phyloP scores from a whole-genome alignment of 805 yeast genomes.

The Lachancea dasiensis region DNA sequence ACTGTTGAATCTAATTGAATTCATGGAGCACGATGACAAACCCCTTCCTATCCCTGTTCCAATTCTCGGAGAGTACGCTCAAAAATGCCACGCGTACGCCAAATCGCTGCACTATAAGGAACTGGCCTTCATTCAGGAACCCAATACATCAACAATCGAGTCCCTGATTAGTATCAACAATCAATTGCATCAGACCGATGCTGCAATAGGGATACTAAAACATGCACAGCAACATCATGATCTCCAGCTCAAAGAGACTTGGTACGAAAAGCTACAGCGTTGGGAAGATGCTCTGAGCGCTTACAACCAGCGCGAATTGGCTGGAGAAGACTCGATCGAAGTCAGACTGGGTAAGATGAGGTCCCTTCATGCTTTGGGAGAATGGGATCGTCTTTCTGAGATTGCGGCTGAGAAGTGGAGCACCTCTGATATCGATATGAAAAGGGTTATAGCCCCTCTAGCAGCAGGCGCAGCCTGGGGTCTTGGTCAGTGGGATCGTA shows the following conservation, averaged over 20 bases:
- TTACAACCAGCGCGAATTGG: constrained; percentile 68
- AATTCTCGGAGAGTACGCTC: constrained; percentile 87
- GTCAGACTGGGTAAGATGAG: constrained; percentile 97
- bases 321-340: constrained; percentile 60
- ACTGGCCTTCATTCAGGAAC: constrained; percentile 88
- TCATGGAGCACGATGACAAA: constrained; percentile 95
- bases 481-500: constrained; percentile 90
- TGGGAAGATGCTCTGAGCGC: constrained; percentile 98
- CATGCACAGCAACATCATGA: constrained; percentile 91
- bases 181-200: constrained; percentile 92
- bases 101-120: constrained; percentile 96
- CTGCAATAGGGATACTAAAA: constrained; percentile 93
- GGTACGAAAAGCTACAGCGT: constrained; percentile 94
- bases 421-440: constrained; percentile 60
- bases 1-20: constrained; percentile 83
- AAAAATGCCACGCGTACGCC: constrained; percentile 94
- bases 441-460: constrained; percentile 84
- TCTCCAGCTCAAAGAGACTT: constrained; percentile 87
- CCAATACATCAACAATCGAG: constrained; percentile 87
- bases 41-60: constrained; percentile 88
- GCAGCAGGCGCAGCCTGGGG: constrained; percentile 99
- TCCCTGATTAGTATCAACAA: constrained; percentile 88
- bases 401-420: constrained; percentile 85
- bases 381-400: constrained; percentile 89
- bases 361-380: constrained; percentile 96